Percentiles rank a stretch among this genome's conserved stretches.
phyloP scores from a whole-genome alignment of 306 rosid genomes.

The Biancaea sappan region DNA sequence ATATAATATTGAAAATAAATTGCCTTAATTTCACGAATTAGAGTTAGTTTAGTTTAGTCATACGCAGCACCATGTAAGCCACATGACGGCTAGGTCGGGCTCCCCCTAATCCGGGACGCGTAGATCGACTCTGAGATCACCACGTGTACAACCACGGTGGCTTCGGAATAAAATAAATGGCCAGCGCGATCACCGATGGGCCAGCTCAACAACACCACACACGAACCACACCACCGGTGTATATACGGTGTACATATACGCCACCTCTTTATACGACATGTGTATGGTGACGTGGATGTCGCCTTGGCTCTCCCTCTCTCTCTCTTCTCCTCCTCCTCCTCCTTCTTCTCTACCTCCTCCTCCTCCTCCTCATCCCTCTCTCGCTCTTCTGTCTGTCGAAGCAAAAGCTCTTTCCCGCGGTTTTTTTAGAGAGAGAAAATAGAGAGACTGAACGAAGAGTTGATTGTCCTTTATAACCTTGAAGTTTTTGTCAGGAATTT shows the following conservation, averaged over 20 bases:
- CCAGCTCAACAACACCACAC: slow-evolving; percentile 81
- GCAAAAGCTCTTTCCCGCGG: slow-evolving; percentile 24
- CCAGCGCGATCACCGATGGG: slow-evolving; percentile 57
- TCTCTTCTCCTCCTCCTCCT: background rate
- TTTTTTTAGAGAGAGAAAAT: slow-evolving; percentile 46
- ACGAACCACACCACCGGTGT: slow-evolving; percentile 33
- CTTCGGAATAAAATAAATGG: slow-evolving; percentile 50
- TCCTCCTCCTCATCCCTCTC: background rate
- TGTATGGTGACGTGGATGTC: slow-evolving; percentile 81
- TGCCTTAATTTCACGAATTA: background rate
- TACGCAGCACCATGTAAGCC: slow-evolving; percentile 19
- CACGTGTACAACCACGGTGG: slow-evolving; percentile 71
- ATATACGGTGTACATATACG: slow-evolving; percentile 58
- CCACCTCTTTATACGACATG: slow-evolving; percentile 57
- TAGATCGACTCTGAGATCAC: slow-evolving; percentile 30
- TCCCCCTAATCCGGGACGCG: slow-evolving; percentile 50
- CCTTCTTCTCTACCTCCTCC: slow-evolving; percentile 5
- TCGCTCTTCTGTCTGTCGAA: slow-evolving; percentile 18
- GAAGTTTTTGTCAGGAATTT: slow-evolving; percentile 17
- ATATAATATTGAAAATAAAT: background rate
- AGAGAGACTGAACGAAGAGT: slow-evolving; percentile 34
- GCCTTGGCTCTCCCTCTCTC: slow-evolving; percentile 55
- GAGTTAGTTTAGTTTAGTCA: too few relatives aligned
- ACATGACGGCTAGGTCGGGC: slow-evolving; percentile 58
- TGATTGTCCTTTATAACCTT: background rate